These are phyloP conservation scores for Paraleonurus japonicus DNA, from an alignment of 257 asterid genomes.

Conservation along the genomic window DNA sequence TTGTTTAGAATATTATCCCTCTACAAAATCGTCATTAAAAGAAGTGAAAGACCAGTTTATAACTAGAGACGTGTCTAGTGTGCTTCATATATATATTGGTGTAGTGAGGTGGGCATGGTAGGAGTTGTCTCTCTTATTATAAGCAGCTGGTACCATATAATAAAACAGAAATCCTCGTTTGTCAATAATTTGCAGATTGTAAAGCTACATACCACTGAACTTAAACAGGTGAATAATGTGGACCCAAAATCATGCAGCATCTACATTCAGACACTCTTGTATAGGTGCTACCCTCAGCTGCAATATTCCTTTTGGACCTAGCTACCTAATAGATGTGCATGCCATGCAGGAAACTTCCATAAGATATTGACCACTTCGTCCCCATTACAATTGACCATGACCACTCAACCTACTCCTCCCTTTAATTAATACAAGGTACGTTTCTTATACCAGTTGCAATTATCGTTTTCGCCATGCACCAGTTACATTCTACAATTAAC, in stretches of 20 bases:
- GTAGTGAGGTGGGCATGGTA: slow-evolving; percentile 32
- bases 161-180: slow-evolving; percentile 8
- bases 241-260: slow-evolving; percentile 53
- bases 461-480: no score
- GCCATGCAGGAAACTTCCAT: not conserved
- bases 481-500: no score
- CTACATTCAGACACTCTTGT: not conserved
- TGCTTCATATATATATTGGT: no score
- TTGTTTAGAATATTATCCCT: no score
- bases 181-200: slow-evolving; percentile 36
- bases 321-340: not conserved
- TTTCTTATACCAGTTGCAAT: no score
- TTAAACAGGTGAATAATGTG: slow-evolving; percentile 33
- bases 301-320: not conserved
- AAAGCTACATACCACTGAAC: slow-evolving; percentile 58
- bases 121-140: slow-evolving; percentile 34
- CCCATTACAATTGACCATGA: not conserved
- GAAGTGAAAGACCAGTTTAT: no score
- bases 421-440: no score
- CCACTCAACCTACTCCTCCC: not conserved
- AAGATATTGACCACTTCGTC: not conserved
- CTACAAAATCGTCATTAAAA: no score
- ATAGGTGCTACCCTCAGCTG: not conserved
- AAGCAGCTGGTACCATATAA: not conserved
- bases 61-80: no score